A percentile compares a stretch with the other conserved stretches of the same genome.
phyloP scores from a whole-genome alignment of 2,329 filamentous ascomycete species.

The Pseudocercospora fijiensis region DNA sequence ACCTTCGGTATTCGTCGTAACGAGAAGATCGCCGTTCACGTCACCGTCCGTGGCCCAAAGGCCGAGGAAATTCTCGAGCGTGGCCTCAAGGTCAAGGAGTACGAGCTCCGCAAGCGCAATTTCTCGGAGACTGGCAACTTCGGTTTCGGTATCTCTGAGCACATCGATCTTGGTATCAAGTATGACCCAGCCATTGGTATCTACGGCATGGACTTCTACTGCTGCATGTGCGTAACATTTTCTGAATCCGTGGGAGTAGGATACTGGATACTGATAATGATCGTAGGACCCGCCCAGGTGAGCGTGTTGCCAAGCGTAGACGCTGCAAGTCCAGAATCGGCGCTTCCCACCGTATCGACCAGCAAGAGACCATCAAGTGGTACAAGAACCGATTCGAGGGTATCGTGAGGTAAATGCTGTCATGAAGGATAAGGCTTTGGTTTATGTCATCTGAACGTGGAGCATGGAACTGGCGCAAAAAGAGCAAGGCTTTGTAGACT shows the following conservation, averaged over 20 bases:
- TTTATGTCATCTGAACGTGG: constrained; percentile 21
- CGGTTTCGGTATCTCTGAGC: constrained; percentile 99
- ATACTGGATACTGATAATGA: constrained; percentile 16
- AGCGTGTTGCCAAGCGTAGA: constrained; percentile 94
- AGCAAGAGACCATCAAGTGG: constrained; percentile 96
- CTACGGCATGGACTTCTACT: constrained; percentile 99
- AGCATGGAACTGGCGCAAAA: constrained; percentile 29
- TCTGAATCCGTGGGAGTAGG: not conserved
- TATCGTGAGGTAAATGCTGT: constrained; percentile 84
- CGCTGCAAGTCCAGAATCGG: constrained; percentile 85
- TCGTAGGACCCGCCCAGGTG: constrained; percentile 83
- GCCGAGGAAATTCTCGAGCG: constrained; percentile 99
- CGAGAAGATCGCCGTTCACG: constrained; percentile 99
- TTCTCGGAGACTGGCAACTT: constrained; percentile 99
- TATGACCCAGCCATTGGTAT: constrained; percentile 98
- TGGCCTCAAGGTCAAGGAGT: constrained; percentile 99
- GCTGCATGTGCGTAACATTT: constrained; percentile 76
- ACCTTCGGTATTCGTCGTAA: constrained; percentile 99
- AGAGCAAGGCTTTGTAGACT: constrained; percentile 30
- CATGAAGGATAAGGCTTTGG: constrained; percentile 12
- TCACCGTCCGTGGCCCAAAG: constrained; percentile 98
- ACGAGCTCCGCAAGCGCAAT: constrained; percentile 99
- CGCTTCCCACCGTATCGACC: constrained; percentile 86
- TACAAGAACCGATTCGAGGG: constrained; percentile 96
- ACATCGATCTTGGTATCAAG: constrained; percentile 99